Evolutionary conservation across 768 basidiomycete genomes (phyloP), one percentile per base, ranked within the genome.

Genomic region (Tylopilus plumbeoviolaceoides): DNA sequence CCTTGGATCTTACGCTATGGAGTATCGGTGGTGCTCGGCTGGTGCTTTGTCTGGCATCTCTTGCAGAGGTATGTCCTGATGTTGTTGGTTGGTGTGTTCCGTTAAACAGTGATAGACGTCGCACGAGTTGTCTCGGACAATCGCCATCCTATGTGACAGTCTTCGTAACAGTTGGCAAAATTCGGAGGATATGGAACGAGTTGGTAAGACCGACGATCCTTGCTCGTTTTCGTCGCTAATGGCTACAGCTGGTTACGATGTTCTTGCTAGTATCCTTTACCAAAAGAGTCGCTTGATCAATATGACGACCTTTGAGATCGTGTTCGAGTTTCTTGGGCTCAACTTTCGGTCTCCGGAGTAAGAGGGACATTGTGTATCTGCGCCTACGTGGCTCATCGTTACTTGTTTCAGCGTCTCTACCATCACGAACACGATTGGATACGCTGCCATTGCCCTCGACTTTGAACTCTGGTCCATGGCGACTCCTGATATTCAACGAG

Each of bases 401-500:
- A 18, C n/a, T 17, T 44, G 8, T 33, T 7, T 43, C 53, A 94
- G 91, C 30, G 78, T 81, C 51, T 94, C 95, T 1, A 91, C 89
- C 0, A 77, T 98, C 28, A 80, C 85, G 46, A 95, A 95, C 61
- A 75, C 84, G 5, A 75, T 87, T 1, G 94, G 89, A 6, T 95
- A 97, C 65, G 78, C 80, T 41, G 80, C 85, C 5, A 79, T 98
- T 44, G 91, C 90, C 0, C 80, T 98, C 1, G 92, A 95, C 61
- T 91, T 98, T 57, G 86, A 91, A 47, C 81, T 97, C 11, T 98
- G 95, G 95, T 83, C 89, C 0, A 78, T 72, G 30, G 83, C 88
- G 0, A 75, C 76, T 5, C 63, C 73, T 17, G 89, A 90, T 45
- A 83, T 97, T n/a, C 89, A 91, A 60, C 77, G 76, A 5, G 78